Conservation (phyloP, 305 asterid genomes). For the Fraxinus sp. region DNA sequence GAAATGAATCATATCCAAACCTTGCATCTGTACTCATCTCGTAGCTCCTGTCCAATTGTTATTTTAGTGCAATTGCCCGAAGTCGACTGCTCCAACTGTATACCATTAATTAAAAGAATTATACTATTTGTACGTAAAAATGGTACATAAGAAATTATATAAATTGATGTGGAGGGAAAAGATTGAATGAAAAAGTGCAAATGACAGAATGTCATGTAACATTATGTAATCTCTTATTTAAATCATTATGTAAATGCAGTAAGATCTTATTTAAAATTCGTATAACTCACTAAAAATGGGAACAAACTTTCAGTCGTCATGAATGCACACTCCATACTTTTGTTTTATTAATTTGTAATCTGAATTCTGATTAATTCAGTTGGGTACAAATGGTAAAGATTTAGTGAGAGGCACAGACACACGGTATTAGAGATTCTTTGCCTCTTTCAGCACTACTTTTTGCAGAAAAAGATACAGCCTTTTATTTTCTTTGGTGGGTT, state of each 20-base stretch:
- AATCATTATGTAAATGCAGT: too few relatives aligned
- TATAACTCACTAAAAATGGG: background rate
- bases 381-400: constrained; percentile 7
- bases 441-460: background rate
- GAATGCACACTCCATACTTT: background rate
- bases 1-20: background rate
- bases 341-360: background rate
- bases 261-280: background rate
- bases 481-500: background rate
- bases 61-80: background rate
- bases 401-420: background rate
- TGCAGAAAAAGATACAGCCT: background rate
- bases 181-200: too few relatives aligned
- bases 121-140: too few relatives aligned
- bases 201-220: too few relatives aligned
- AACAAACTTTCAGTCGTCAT: background rate
- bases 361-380: background rate
- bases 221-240: too few relatives aligned
- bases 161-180: too few relatives aligned
- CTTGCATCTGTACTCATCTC: background rate
- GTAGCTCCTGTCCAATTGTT: background rate
- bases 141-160: too few relatives aligned
- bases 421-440: constrained; percentile 25
- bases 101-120: too few relatives aligned
- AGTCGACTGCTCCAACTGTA: background rate